phyloP scores from a whole-genome alignment of 2,329 filamentous ascomycete species.

The Cladophialophora psammophila region DNA sequence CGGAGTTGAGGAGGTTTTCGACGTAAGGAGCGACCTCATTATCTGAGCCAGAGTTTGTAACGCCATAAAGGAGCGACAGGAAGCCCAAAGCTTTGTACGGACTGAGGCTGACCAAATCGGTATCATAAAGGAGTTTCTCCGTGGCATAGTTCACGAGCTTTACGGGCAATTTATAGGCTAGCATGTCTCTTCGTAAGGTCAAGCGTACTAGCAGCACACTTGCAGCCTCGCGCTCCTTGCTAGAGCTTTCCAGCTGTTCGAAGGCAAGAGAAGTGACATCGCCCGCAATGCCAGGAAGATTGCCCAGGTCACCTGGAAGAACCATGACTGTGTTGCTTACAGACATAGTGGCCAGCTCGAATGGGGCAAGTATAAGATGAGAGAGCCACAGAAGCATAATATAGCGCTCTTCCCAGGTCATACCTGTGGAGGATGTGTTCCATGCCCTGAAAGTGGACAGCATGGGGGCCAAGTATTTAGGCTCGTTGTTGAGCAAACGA shows the following conservation, averaged over 20 bases:
- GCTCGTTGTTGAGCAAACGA: conserved; percentile 89
- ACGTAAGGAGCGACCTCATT: conserved; percentile 76
- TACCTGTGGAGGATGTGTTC: conserved; percentile 45
- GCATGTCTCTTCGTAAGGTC: conserved; percentile 87
- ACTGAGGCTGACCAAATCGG: conserved; percentile 52
- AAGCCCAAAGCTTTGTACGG: conserved; percentile 81
- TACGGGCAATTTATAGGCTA: conserved; percentile 73
- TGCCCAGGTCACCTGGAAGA: conserved; percentile 57
- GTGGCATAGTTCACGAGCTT: conserved; percentile 76
- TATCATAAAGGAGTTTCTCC: conserved; percentile 60
- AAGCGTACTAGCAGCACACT: conserved; percentile 80
- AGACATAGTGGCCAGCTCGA: conserved; percentile 88
- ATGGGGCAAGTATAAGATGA: conserved; percentile 82
- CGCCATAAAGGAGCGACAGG: conserved; percentile 78
- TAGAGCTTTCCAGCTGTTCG: conserved; percentile 74
- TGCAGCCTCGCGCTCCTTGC: conserved; percentile 91
- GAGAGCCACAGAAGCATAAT: conserved; percentile 87
- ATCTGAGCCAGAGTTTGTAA: conserved; percentile 74
- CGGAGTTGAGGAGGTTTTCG: conserved; percentile 68
- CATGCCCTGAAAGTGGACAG: conserved; percentile 54
- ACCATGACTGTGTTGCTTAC: conserved; percentile 42
- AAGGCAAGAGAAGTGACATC: conserved; percentile 75
- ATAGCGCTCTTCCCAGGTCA: conserved; percentile 89
- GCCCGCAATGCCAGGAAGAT: conserved; percentile 73
- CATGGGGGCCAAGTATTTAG: conserved; percentile 81